A percentile compares a stretch with the other conserved stretches of the same genome.
These are phyloP conservation scores for Globisporangium sylvaticum DNA, from an alignment of 352 stramenopile genomes.

Conservation along the genomic window DNA sequence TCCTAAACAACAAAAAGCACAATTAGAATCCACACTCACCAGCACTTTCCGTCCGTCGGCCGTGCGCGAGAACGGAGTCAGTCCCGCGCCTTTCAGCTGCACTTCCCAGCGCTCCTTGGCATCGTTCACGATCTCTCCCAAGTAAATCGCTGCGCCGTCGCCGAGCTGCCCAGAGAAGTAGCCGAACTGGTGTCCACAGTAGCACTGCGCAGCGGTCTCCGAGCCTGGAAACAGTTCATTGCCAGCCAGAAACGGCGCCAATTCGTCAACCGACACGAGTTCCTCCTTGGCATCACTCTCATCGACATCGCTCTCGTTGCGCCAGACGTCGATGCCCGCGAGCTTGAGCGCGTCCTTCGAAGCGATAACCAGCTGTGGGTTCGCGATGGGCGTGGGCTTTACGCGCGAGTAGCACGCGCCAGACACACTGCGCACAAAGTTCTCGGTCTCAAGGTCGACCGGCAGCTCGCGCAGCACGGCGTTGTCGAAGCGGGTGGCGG, in stretches of 20 bases:
- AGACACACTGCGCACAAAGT: slow-evolving; percentile 47
- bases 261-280: slow-evolving; percentile 31
- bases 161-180: slow-evolving; percentile 91
- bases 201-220: slow-evolving; percentile 84
- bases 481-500: slow-evolving; percentile 48
- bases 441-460: slow-evolving; percentile 45
- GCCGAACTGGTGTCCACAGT: slow-evolving; percentile 91
- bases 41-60: slow-evolving; percentile 92
- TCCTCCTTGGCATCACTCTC: slow-evolving; percentile 12
- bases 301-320: neutral
- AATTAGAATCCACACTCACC: slow-evolving; percentile 5
- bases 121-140: slow-evolving; percentile 75
- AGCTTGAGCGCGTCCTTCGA: slow-evolving; percentile 52
- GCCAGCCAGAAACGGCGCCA: slow-evolving; percentile 59
- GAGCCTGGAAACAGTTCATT: slow-evolving; percentile 75
- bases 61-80: slow-evolving; percentile 93
- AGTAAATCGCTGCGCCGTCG: slow-evolving; percentile 87
- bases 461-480: slow-evolving; percentile 58
- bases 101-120: slow-evolving; percentile 85
- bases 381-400: slow-evolving; percentile 49
- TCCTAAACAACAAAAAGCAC: too few species aligned
- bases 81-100: slow-evolving; percentile 95
- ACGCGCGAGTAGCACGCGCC: slow-evolving; percentile 67
- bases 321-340: slow-evolving; percentile 46
- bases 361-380: slow-evolving; percentile 52